Evolutionary conservation across 345 rosid genomes (phyloP), one percentile per base, ranked within the genome.

Genomic region (Syzygium aromaticum): DNA sequence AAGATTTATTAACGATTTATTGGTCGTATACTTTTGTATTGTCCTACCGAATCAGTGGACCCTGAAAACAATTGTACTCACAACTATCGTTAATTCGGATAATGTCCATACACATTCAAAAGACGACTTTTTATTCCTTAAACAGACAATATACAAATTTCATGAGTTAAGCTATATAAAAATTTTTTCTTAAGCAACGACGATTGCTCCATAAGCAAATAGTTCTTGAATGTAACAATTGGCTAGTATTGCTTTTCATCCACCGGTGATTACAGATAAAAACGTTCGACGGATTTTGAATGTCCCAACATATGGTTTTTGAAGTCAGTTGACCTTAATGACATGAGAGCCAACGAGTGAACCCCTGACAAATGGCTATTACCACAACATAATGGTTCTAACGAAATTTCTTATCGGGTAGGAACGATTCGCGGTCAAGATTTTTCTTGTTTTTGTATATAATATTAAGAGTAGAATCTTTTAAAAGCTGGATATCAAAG

Each of bases 291-390:
- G 2, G 8, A 11, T 61, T 52, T 27, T 27, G 16, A 61, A 61
- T 11, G 67, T 61, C 14, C 7, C 8, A 6, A 2, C 19, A n/a
- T n/a, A 6, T 8, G 28, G 0, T 43, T 43, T 43, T 43, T 43
- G 1, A 30, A 64, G 1, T 30, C 7, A 30, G 77, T 64, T 16
- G 22, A 30, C 40, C 11, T 63, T 63, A 5, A 64, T 64, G 11
- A 15, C 11, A 64, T 16, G 77, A 64, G 43, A 30, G 22, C 6
- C 23, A 30, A 64, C 8, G 3, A 64, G 78, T 30, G 43, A 64
- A 16, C 23, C 5, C 23, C 0, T 6, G 5, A 30, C 16, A 5
- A 30, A 64, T 6, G 27, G 0, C 7, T 0, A 0, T 5, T 4
- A 4, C 7, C 0, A 38, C 27, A 22, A 19, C 12, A 5, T 19